These are phyloP conservation scores for Albizia julibrissin DNA, from an alignment of 306 rosid species.

Conservation along the genomic window DNA sequence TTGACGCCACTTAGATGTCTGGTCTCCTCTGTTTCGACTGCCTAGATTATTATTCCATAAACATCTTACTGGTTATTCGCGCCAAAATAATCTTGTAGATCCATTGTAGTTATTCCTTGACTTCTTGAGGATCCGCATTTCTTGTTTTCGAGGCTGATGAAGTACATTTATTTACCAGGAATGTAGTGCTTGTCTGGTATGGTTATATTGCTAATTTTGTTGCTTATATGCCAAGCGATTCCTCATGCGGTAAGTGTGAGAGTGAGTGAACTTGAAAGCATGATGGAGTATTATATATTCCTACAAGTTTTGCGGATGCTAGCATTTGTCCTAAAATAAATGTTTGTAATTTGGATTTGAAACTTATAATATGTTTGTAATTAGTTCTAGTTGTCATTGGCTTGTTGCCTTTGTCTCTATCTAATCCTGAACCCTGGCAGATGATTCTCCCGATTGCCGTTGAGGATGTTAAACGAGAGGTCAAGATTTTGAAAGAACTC, in stretches of 20 bases:
- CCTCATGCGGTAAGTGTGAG: neutral
- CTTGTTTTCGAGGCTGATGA: neutral
- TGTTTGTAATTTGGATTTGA: conserved; percentile 22
- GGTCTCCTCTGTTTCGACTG: conserved; percentile 5
- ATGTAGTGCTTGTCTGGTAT: conserved; percentile 7
- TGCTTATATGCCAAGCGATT: conserved; percentile 20
- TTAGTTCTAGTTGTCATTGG: neutral
- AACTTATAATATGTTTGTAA: conserved; percentile 11
- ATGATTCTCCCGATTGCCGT: conserved; percentile 98
- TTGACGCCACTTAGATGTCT: conserved; percentile 19
- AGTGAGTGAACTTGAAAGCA: conserved; percentile 24
- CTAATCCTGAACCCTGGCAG: conserved; percentile 52
- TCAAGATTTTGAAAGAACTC: conserved; percentile 83
- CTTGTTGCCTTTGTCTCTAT: neutral
- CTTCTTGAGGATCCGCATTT: conserved; percentile 8
- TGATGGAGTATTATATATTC: neutral
- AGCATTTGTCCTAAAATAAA: conserved; percentile 8
- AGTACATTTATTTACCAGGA: neutral
- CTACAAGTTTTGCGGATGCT: neutral
- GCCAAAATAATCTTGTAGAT: neutral
- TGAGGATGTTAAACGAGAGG: conserved; percentile 98
- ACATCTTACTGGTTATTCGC: neutral
- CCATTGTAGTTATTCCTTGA: neutral
- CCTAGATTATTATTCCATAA: neutral
- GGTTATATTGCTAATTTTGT: conserved; percentile 9